These are phyloP conservation scores for Raphanus hybrid DNA, from an alignment of 441 rosid genomes.

Conservation along the genomic window DNA sequence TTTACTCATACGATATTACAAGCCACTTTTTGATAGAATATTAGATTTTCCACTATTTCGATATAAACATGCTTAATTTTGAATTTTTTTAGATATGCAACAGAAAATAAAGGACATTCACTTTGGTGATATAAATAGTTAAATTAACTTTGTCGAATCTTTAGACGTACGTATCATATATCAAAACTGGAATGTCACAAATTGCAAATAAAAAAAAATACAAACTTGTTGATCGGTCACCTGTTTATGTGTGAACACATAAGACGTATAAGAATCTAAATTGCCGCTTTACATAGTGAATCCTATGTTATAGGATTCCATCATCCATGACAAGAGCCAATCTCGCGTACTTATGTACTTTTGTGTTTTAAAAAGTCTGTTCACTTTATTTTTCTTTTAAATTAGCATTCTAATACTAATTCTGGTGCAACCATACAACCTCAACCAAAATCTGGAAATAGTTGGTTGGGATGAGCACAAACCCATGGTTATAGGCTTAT, in stretches of 20 bases:
- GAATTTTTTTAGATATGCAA: too few species aligned
- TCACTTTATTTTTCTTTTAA: neutral
- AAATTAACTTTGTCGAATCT: too few species aligned
- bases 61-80: too few species aligned
- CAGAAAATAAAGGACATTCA: too few species aligned
- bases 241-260: conserved; percentile 19
- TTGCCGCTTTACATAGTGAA: conserved; percentile 34
- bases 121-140: too few species aligned
- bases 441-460: conserved; percentile 28
- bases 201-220: too few species aligned
- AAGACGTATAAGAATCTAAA: neutral
- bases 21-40: too few species aligned
- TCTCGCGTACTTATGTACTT: conserved; percentile 28
- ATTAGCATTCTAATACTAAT: neutral
- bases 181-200: too few species aligned
- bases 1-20: too few species aligned
- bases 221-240: neutral
- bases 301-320: conserved; percentile 46
- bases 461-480: conserved; percentile 28
- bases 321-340: conserved; percentile 36
- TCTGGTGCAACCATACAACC: conserved; percentile 14
- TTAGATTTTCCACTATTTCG: too few species aligned
- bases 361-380: neutral
- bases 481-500: conserved; percentile 9
- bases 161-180: too few species aligned